Percentiles rank a stretch among this genome's conserved stretches.
phyloP scores from a whole-genome alignment of 2,329 filamentous ascomycete genomes.

The Fusarium compactum region DNA sequence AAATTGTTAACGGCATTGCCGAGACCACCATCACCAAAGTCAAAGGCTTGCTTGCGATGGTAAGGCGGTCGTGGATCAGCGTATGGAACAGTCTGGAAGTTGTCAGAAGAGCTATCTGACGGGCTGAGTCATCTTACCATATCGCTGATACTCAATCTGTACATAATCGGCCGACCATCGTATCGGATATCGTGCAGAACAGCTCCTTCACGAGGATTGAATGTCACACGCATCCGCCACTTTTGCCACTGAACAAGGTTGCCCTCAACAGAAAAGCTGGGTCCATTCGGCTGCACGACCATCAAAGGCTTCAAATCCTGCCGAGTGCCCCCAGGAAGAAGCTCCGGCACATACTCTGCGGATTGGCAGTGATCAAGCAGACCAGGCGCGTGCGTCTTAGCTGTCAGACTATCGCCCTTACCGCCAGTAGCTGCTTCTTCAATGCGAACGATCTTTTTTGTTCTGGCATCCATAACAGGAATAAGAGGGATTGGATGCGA shows the following conservation, averaged over 20 bases:
- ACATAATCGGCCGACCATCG: slow-evolving; percentile 73
- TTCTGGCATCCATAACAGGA: slow-evolving; percentile 55
- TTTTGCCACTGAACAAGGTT: slow-evolving; percentile 69
- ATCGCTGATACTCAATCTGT: slow-evolving; percentile 74
- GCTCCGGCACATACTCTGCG: slow-evolving; percentile 59
- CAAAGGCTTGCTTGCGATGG: slow-evolving; percentile 76
- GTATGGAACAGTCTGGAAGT: slow-evolving; percentile 66
- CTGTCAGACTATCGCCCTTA: slow-evolving; percentile 43
- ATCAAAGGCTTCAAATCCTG: slow-evolving; percentile 71
- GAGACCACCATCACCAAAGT: slow-evolving; percentile 75
- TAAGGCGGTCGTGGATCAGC: slow-evolving; percentile 72
- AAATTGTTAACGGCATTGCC: slow-evolving; percentile 76
- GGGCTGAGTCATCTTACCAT: slow-evolving; percentile 62
- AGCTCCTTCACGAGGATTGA: slow-evolving; percentile 76
- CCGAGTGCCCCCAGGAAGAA: slow-evolving; percentile 55
- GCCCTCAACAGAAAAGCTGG: slow-evolving; percentile 58
- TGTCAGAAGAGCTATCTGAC: background rate
- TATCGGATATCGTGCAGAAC: slow-evolving; percentile 77
- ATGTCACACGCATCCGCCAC: slow-evolving; percentile 76
- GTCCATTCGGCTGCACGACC: slow-evolving; percentile 53
- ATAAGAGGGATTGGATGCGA: slow-evolving; percentile 65
- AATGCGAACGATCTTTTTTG: slow-evolving; percentile 50
- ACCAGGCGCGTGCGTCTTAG: slow-evolving; percentile 24
- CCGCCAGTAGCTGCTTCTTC: slow-evolving; percentile 53
- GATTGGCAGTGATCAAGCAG: slow-evolving; percentile 50